Base-by-base conservation (phyloP, 2,329 filamentous ascomycete genomes). In the Talaromyces rugulosus region DNA sequence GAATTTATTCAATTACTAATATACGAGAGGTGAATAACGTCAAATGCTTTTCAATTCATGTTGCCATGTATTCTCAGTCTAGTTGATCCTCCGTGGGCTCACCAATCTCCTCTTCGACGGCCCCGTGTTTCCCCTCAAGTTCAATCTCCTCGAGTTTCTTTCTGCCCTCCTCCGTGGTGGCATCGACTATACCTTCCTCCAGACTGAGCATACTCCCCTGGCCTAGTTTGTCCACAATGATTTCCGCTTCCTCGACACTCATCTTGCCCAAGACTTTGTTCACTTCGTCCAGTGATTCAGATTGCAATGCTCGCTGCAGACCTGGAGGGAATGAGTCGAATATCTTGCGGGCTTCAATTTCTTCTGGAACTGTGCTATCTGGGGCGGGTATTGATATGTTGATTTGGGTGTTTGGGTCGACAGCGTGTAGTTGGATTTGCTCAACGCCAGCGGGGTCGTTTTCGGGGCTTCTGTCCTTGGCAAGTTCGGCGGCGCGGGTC, bases 341-440 rank as follows among this genome's bases (percentile, higher is more conserved):
- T 62, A 97, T 88, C 68, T 86, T 80, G 51, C 94, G 83, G 0
- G 87, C 87, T 64, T 83, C 80, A 65, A 87, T 82, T 42, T 83
- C 81, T 7, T 78, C 79, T 1, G 85, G 83, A 58, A 93, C 87
- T 28, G 87, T 82, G 68, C 87, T 89, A 28, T 86, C 82, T 44
- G 82, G 81, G 0, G 89, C 82, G 12, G 95, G 94, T 44, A 96
- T 89, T 60, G 80, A 85, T 75, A 98, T 97, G 73, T 91, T 90
- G 74, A 99, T 97, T 64, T 90, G 89, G 3, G 94, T 97, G 55
- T 89, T 90, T 0, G 94, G 94, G 75, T 97, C 92, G 11, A 99
- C 93, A 14, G 95, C 94, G 74, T 99, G 95, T 54, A 99, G 84
- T 77, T 99, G 96, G 68, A 99, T 99, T 77, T 97, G 94, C 80